Percentiles rank a stretch among this genome's conserved stretches.
Evolutionary conservation across 495 filamentous ascomycete genomes (phyloP).

Genomic region (Collariella sp.): DNA sequence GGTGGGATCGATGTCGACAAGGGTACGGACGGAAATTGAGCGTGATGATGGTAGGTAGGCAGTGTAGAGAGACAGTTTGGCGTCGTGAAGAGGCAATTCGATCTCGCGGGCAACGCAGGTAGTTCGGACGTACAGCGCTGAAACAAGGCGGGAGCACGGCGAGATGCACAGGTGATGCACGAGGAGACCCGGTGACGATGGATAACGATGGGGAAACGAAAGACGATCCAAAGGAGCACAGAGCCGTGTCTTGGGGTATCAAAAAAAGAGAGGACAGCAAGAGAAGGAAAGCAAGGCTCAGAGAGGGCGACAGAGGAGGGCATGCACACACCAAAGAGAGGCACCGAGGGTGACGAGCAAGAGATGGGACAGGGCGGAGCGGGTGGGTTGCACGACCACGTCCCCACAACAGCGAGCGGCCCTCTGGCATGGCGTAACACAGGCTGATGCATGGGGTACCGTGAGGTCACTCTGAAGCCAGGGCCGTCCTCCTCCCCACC

Average conservation of each 20-base stretch:
- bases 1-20: not conserved
- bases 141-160: not conserved
- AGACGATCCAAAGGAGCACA: constrained; percentile 7
- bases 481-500: too few species aligned
- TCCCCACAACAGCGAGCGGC: not conserved
- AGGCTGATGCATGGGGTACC: too few species aligned
- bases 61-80: not conserved
- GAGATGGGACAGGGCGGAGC: constrained; percentile 10
- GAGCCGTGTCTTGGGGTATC: constrained; percentile 1
- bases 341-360: constrained; percentile 10
- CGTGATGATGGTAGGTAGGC: not conserved
- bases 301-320: not conserved
- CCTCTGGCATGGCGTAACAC: too few species aligned
- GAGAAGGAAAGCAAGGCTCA: constrained; percentile 5
- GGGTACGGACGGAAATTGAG: not conserved
- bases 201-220: not conserved
- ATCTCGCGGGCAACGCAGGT: not conserved
- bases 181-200: not conserved
- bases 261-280: not conserved
- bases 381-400: constrained; percentile 8
- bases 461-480: too few species aligned
- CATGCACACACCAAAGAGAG: not conserved
- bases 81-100: not conserved
- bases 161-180: not conserved
- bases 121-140: not conserved